A percentile compares a stretch with the other conserved stretches of the same genome.
Conservation (phyloP, 257 asterid genomes). For the Ophiorrhiza pumila region DNA sequence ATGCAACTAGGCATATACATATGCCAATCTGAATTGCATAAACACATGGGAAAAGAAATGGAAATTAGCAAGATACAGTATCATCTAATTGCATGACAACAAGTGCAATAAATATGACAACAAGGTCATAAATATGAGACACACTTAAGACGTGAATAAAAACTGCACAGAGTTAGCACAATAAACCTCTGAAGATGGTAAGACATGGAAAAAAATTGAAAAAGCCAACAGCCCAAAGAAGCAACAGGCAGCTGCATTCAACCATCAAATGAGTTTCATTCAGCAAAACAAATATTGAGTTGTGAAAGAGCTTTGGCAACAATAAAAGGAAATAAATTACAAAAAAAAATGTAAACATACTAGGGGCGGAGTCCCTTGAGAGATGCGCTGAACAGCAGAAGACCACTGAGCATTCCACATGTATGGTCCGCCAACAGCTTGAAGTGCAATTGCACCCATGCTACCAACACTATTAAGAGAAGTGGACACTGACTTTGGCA, state of each 20-base stretch:
- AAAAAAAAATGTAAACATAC: constrained; percentile 49
- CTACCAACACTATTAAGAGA: constrained; percentile 75
- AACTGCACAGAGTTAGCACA: neutral
- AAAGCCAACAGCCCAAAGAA: neutral
- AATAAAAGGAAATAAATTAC: neutral
- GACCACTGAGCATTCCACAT: constrained; percentile 89
- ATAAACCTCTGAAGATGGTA: neutral
- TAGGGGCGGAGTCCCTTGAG: constrained; percentile 99
- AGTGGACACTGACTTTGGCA: constrained; percentile 66
- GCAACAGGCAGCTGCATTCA: neutral
- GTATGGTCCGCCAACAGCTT: constrained; percentile 95
- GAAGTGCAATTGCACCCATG: constrained; percentile 69
- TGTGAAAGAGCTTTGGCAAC: neutral
- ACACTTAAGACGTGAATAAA: neutral
- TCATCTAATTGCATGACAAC: neutral
- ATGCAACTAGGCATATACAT: neutral
- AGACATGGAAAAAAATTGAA: neutral
- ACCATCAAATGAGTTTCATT: neutral
- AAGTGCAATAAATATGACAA: neutral
- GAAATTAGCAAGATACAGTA: neutral
- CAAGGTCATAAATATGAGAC: neutral
- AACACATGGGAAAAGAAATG: neutral
- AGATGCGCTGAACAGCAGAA: constrained; percentile 89
- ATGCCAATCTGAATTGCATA: neutral
- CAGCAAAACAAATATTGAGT: neutral